These are phyloP conservation scores for Monosporascus sp. DNA, from an alignment of 2,329 filamentous ascomycete genomes.

Conservation along the genomic window DNA sequence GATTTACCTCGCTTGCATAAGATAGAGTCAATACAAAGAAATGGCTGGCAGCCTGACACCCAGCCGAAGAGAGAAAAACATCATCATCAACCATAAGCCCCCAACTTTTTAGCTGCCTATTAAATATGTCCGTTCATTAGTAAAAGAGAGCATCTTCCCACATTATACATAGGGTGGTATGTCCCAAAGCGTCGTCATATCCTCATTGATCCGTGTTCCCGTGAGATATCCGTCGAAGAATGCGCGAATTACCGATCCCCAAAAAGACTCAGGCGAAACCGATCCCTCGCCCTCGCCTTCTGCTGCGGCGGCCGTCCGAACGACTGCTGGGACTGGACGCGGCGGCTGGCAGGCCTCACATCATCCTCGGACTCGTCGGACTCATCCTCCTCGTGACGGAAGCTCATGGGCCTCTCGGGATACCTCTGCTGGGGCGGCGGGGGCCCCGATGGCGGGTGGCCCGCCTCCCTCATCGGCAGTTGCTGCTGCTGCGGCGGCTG, in stretches of 20 bases:
- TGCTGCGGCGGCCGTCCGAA: slow-evolving; percentile 25
- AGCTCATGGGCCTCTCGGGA: slow-evolving; percentile 15
- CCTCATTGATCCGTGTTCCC: neutral
- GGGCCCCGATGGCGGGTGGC: slow-evolving; percentile 13
- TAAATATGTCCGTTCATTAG: no score
- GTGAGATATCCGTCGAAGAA: neutral
- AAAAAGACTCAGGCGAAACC: slow-evolving; percentile 28
- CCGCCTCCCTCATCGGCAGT: slow-evolving; percentile 7
- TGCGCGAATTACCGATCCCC: slow-evolving; percentile 10
- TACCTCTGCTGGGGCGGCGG: slow-evolving; percentile 10
- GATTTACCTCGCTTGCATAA: no score
- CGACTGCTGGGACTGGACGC: slow-evolving; percentile 27
- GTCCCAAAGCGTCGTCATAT: no score
- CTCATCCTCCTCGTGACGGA: slow-evolving; percentile 15
- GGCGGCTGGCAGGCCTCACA: slow-evolving; percentile 17
- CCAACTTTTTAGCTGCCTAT: no score
- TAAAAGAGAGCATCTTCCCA: no score
- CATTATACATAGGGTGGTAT: no score
- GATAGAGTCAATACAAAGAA: no score
- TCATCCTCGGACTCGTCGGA: slow-evolving; percentile 19
- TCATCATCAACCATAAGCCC: no score
- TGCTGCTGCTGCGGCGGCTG: slow-evolving; percentile 9
- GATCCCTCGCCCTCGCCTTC: slow-evolving; percentile 20
- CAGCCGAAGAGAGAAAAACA: no score
- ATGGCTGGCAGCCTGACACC: no score